A percentile compares a stretch with the other conserved stretches of the same genome.
Conservation (phyloP, 2,329 filamentous ascomycete species). For the Xylariaceae sp. region DNA sequence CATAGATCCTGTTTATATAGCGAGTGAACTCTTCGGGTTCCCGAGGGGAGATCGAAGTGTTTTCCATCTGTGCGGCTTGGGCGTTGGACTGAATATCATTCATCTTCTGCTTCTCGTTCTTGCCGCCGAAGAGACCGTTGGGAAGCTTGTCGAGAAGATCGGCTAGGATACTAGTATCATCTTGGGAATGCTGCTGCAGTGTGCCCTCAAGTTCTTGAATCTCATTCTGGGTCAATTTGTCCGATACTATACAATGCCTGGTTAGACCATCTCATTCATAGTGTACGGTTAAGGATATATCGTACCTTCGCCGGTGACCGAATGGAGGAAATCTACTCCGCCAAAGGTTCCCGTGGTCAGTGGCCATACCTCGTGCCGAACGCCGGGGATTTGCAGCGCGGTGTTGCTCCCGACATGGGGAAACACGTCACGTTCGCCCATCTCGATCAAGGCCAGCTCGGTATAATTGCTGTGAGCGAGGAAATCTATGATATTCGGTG, state of each 20-base stretch:
- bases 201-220: conserved; percentile 84
- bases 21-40: conserved; percentile 78
- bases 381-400: conserved; percentile 65
- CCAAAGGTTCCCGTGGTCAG: conserved; percentile 89
- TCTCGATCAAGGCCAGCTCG: conserved; percentile 80
- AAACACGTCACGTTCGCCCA: conserved; percentile 77
- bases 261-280: conserved; percentile 1
- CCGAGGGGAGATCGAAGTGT: conserved; percentile 68
- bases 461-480: conserved; percentile 91
- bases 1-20: conserved; percentile 69
- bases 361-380: conserved; percentile 65
- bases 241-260: conserved; percentile 54
- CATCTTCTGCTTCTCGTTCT: conserved; percentile 69
- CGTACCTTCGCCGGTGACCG: conserved; percentile 64
- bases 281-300: not conserved
- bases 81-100: conserved; percentile 77
- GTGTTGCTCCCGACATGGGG: conserved; percentile 79
- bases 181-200: conserved; percentile 59
- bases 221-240: conserved; percentile 89
- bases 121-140: conserved; percentile 70
- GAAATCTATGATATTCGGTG: conserved; percentile 55
- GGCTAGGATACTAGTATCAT: conserved; percentile 70
- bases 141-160: conserved; percentile 79
- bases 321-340: conserved; percentile 90
- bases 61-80: conserved; percentile 68